phyloP scores from a whole-genome alignment of 2,329 filamentous ascomycete species.

The Trichoderma gracile region DNA sequence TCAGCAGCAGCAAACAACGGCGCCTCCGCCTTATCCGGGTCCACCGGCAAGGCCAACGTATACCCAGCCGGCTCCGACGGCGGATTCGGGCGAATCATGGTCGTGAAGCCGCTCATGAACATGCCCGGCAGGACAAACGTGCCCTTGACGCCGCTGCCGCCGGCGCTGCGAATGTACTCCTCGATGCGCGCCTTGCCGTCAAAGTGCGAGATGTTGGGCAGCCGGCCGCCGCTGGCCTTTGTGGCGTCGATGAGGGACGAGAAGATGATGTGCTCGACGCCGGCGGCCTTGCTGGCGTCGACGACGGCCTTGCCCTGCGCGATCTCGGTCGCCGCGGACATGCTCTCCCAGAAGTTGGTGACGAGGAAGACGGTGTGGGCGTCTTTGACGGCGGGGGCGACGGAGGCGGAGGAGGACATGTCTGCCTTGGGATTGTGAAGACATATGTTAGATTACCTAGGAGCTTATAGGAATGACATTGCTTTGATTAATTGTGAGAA shows the following conservation, averaged over 20 bases:
- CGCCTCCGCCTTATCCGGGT: slow-evolving; percentile 37
- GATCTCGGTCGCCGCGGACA: slow-evolving; percentile 40
- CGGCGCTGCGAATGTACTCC: slow-evolving; percentile 50
- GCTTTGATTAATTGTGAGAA: too few species aligned
- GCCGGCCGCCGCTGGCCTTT: slow-evolving; percentile 40
- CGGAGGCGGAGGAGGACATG: slow-evolving; percentile 41
- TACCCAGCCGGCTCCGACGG: slow-evolving; percentile 34
- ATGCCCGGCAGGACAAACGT: slow-evolving; percentile 54
- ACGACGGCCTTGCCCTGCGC: slow-evolving; percentile 49
- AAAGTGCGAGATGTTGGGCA: slow-evolving; percentile 50
- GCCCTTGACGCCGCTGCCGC: slow-evolving; percentile 45
- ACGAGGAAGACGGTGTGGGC: slow-evolving; percentile 48
- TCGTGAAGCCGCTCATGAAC: slow-evolving; percentile 55
- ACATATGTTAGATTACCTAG: neutral
- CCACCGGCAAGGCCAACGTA: slow-evolving; percentile 34
- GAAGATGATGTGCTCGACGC: slow-evolving; percentile 50
- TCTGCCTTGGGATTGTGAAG: slow-evolving; percentile 40
- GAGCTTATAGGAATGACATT: neutral
- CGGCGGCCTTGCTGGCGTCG: slow-evolving; percentile 47
- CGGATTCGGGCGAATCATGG: slow-evolving; percentile 33
- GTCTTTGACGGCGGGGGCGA: slow-evolving; percentile 43
- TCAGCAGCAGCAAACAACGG: slow-evolving; percentile 42
- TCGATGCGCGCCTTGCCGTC: slow-evolving; percentile 59
- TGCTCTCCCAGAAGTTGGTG: slow-evolving; percentile 43
- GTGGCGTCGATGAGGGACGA: slow-evolving; percentile 47